These are phyloP conservation scores for Podila minutissima DNA, from an alignment of 192 early-diverging fungal genomes.

Conservation along the genomic window DNA sequence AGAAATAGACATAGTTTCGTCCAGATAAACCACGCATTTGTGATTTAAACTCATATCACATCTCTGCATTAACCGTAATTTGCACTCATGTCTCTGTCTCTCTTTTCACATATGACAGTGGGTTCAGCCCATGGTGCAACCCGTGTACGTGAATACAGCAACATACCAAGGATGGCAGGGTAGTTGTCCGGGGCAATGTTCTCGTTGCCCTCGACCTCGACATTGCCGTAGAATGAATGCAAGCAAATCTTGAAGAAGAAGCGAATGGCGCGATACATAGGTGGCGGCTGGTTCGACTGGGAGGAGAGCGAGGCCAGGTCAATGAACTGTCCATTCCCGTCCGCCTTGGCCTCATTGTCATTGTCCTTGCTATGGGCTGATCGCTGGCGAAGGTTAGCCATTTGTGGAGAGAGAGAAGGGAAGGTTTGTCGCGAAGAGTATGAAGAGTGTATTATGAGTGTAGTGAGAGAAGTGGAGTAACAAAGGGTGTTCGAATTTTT, in stretches of 20 bases:
- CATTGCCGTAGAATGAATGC: constrained; percentile 52
- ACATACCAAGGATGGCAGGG: constrained; percentile 49
- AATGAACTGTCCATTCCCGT: not conserved
- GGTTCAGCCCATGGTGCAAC: no score
- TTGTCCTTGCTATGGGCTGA: constrained; percentile 1
- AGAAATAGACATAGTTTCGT: no score
- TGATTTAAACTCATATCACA: no score
- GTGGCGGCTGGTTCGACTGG: constrained; percentile 18
- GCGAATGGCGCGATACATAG: constrained; percentile 44
- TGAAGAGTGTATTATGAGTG: not conserved
- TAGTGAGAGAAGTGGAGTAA: not conserved
- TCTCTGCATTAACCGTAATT: no score
- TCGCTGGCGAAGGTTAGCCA: not conserved
- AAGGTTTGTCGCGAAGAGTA: not conserved
- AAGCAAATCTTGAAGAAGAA: constrained; percentile 53
- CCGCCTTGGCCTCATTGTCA: not conserved
- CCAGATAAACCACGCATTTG: no score
- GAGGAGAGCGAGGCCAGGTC: not conserved
- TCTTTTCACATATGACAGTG: no score
- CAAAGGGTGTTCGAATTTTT: not conserved
- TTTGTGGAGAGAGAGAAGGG: not conserved
- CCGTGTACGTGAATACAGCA: no score
- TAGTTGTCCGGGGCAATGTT: constrained; percentile 52
- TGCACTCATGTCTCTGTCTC: no score
- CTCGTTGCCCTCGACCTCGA: constrained; percentile 53